Percentiles rank a stretch among this genome's conserved stretches.
Evolutionary conservation across 2,329 filamentous ascomycete genomes (phyloP).

Genomic region (Fusarium begoniae): DNA sequence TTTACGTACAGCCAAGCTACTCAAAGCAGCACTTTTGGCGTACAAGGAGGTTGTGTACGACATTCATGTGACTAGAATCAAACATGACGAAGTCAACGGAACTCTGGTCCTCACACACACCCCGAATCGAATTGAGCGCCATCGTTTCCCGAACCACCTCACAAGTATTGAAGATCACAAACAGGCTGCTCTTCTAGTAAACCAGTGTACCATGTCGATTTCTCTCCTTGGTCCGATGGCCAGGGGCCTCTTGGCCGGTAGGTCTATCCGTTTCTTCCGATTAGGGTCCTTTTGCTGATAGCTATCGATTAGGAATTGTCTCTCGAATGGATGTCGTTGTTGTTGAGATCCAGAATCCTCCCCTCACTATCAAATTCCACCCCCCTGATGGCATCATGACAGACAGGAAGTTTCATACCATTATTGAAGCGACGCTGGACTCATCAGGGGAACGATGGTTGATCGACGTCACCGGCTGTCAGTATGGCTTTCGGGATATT

Average conservation of each 20-base stretch:
- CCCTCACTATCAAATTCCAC: slow-evolving; percentile 2
- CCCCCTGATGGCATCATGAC: background rate
- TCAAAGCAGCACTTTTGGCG: slow-evolving; percentile 12
- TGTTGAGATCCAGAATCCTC: background rate
- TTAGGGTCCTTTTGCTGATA: background rate
- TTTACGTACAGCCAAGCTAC: background rate
- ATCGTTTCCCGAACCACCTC: slow-evolving; percentile 6
- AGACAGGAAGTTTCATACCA: background rate
- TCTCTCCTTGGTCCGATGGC: slow-evolving; percentile 19
- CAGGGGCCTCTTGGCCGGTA: slow-evolving; percentile 3
- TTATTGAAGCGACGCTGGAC: background rate
- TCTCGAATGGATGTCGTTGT: background rate
- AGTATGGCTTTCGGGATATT: slow-evolving; percentile 27
- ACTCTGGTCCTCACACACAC: slow-evolving; percentile 5
- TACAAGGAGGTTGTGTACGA: slow-evolving; percentile 13
- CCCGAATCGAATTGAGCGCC: background rate
- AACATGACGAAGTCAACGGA: background rate
- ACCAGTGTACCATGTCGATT: slow-evolving; percentile 4
- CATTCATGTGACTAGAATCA: background rate
- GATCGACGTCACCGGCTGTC: slow-evolving; percentile 21
- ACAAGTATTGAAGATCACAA: slow-evolving; percentile 5
- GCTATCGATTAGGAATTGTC: background rate
- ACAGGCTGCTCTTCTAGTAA: slow-evolving; percentile 9
- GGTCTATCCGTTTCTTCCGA: background rate
- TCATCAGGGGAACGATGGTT: slow-evolving; percentile 13